phyloP scores from a whole-genome alignment of 2,329 filamentous ascomycete genomes.

The Penicillium sumatraense region DNA sequence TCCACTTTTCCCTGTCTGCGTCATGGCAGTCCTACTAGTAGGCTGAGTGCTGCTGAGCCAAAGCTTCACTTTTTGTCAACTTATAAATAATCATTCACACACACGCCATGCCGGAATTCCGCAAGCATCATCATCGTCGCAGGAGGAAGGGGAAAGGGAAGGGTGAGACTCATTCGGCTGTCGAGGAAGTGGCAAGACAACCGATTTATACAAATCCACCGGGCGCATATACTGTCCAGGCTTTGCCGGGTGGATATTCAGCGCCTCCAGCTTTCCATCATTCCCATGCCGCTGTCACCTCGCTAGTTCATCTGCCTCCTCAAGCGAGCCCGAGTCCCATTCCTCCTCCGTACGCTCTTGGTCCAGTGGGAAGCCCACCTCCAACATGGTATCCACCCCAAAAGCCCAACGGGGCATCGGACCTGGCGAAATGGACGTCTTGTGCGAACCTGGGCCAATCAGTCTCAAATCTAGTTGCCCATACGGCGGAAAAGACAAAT shows the following conservation, averaged over 20 bases:
- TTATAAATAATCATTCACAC: not conserved
- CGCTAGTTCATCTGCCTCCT: slow-evolving; percentile 8
- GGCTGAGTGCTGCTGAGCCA: not conserved
- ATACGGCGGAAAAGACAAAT: slow-evolving; percentile 24
- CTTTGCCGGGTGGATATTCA: not conserved
- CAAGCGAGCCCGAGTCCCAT: not conserved
- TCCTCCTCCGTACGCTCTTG: not conserved
- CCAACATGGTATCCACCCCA: not conserved
- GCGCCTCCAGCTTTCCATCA: not conserved
- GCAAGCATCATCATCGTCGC: not conserved
- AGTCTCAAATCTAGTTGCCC: slow-evolving; percentile 19
- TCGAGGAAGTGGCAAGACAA: not conserved
- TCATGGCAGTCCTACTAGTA: slow-evolving; percentile 1
- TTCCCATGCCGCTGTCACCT: not conserved
- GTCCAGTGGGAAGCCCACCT: not conserved
- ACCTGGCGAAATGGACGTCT: slow-evolving; percentile 16
- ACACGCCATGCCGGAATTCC: not conserved
- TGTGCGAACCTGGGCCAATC: slow-evolving; percentile 15
- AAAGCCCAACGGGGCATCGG: slow-evolving; percentile 1
- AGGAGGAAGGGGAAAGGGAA: not conserved
- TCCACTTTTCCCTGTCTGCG: not conserved
- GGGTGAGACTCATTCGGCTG: not conserved
- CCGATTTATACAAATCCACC: not conserved
- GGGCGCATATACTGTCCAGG: slow-evolving; percentile 9
- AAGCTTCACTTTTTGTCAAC: not conserved